Base-by-base conservation (phyloP, 1,139 yeast genomes). In the Diutina catenulata region DNA sequence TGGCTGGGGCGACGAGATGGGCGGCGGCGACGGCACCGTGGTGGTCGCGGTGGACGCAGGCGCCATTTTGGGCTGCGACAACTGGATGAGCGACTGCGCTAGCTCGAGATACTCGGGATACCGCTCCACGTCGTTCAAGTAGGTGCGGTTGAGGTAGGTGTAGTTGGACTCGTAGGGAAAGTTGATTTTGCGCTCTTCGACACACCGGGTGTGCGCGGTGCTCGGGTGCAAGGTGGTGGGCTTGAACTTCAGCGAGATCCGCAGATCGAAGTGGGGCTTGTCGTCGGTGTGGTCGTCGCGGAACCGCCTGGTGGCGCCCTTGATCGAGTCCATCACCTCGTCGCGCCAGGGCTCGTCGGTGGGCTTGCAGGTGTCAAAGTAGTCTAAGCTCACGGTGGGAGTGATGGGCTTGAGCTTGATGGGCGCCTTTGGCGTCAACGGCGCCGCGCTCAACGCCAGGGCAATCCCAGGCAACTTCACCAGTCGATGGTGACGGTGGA, bases 131-230 rank as follows among this genome's bases (percentile, higher is more conserved):
- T 67, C 73, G 29, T 55, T 61, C 49, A 67, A 51, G 44, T 67
- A 67, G 6, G 71, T 64, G 43, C 62, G 56, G 48, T 65, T 64
- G 48, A 65, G 54, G 47, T 72, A 72, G 14, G 75, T 68, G 48
- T 72, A 72, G 46, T 72, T 70, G 19, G 72, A 68, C 47, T 71
- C 74, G 49, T 66, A 73, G 6, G 78, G 78, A 47, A 69, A 73
- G 49, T 70, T 67, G 37, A 69, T 64, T 45, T 64, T 64, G 38
- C 64, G 54, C 42, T 61, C 68, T 6, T 42, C 36, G 4, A 31
- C 35, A 11, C 11, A 29, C 14, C 15, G 25, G 18, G 18, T 31
- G 19, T 31, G 35, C 11, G 25, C 23, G 9, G 22, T n/a, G 15
- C 21, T 19, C 4, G 35, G 35, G 14, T 31, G 35, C 4, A 31